Evolutionary conservation across 116 monocot species (phyloP), one percentile per base, ranked within the genome.

Genomic region (Iris pallida): DNA sequence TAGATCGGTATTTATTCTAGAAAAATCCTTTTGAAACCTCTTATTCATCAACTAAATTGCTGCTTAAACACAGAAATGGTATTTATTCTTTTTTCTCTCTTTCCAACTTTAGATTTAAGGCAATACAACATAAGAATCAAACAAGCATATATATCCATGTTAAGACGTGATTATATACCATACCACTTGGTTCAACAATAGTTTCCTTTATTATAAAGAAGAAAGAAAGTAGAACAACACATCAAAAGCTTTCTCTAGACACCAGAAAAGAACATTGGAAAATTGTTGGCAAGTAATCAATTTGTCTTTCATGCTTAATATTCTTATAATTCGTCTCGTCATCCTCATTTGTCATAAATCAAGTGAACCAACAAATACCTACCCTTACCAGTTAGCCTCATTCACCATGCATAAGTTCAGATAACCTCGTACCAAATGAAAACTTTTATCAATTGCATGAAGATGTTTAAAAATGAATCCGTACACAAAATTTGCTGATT

Each of bases 71-170:
- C 12, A 63, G 58, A 14, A 15, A 16, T 40, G 53, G 53, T 42
- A 43, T 67, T 54, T 67, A 55, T 67, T 53, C 67, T 67, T 16
- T 42, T 55, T 13, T 67, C 53, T 67, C 66, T 42, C 4, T n/a
- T 42, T 67, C 54, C 11, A 44, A 51, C 48, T 53, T 67, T 53
- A 66, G 16, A 16, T 30, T 40, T 41, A 67, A 55, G 3, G 53
- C 30, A 30, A 41, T 67, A 0, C 19, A 17, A 64, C 19, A 47
- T 18, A 18, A 11, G 47, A 64, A 64, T 64, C 64, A 47, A 17
- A 45, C 11, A 42, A 7, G 42, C 54, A 54, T 54, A 53, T 5
- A 42, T 42, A 5, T 42, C 16, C 5, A 17, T 66, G 41, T 42
- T 61, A 52, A 12, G 47, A 7, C 15, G 11, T 16, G 7, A 46